Evolutionary conservation across 2,329 filamentous ascomycete species (phyloP), one percentile per base, ranked within the genome.

Genomic region (Hymenoscyphus linearis): DNA sequence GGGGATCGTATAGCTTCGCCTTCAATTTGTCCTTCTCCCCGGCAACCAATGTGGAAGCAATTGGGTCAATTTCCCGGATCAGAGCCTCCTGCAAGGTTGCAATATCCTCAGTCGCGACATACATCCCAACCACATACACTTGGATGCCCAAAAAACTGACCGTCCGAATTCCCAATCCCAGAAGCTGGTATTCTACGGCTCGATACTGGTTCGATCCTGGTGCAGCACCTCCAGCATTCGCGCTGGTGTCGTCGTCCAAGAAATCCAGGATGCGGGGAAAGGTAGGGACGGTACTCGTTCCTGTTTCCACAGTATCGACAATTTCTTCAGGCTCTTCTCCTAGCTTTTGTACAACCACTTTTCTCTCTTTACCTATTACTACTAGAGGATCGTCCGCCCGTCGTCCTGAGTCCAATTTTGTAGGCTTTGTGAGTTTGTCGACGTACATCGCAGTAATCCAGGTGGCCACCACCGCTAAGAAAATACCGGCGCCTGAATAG

Each of bases 41-140:
- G 0, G 90, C 81, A 16, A 97, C 90, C 12, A 97, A 81, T 0
- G 92, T 91, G 0, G 91, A 96, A 2, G 93, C 93, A 2, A 86
- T 76, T 0, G 87, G 83, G 72, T 91, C 91, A 69, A 96, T 84
- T 64, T 85, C 85, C 72, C 87, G 86, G 63, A 96, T 83, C 34
- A 98, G 82, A 52, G 85, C 84, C 67, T 83, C 81, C 75, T 98
- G 93, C 47, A 99, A 80, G n/a, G 82, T 80, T 3, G 87, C 85
- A 62, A 99, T 86, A 71, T 96, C 92, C 40, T 87, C 79, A 0
- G 88, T 93, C 27, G 92, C 90, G 27, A 98, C 82, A 77, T 99
- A 99, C 69, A 96, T 85, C 16, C 93, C 95, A 0, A 96, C 89
- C 18, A 98, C 89, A 77, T 99, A 99, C 58, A 99, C 95, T 74